phyloP scores from a whole-genome alignment of 1,284 basidiomycete species.

The Meira miltonrushii region DNA sequence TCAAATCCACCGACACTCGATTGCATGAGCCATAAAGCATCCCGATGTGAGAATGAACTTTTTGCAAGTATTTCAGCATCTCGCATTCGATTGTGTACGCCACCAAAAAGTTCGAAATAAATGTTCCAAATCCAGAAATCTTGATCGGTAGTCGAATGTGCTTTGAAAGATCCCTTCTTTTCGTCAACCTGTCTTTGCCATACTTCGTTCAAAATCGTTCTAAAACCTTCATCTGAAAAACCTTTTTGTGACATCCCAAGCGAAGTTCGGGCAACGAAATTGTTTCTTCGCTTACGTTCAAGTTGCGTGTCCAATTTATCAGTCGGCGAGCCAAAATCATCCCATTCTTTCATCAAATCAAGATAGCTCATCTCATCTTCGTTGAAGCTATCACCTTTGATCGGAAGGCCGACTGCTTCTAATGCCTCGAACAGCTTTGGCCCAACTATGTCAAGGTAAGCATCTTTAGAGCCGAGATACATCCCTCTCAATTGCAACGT shows the following conservation, averaged over 20 bases:
- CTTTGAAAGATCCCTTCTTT: slow-evolving; percentile 12
- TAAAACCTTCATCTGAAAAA: slow-evolving; percentile 9
- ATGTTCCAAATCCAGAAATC: slow-evolving; percentile 38
- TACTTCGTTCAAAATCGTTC: slow-evolving; percentile 19
- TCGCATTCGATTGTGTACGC: slow-evolving; percentile 17
- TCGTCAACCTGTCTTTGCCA: slow-evolving; percentile 22
- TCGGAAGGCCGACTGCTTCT: slow-evolving; percentile 17
- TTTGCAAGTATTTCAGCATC: slow-evolving; percentile 14
- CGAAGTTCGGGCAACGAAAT: slow-evolving; percentile 38
- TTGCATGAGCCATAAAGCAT: slow-evolving; percentile 45
- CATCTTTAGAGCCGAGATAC: slow-evolving; percentile 19
- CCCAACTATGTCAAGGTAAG: slow-evolving; percentile 9
- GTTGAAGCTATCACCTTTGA: slow-evolving; percentile 12
- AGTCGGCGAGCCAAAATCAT: slow-evolving; percentile 36
- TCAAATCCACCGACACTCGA: slow-evolving; percentile 24
- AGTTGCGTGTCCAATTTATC: slow-evolving; percentile 40
- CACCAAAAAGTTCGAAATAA: slow-evolving; percentile 45
- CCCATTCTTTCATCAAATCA: slow-evolving; percentile 37
- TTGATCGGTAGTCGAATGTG: neutral
- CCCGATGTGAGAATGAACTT: slow-evolving; percentile 34
- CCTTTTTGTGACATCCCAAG: slow-evolving; percentile 21
- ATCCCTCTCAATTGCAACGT: slow-evolving; percentile 31
- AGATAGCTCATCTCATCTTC: slow-evolving; percentile 23
- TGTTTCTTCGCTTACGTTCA: slow-evolving; percentile 37
- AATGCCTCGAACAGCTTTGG: slow-evolving; percentile 19